Percentiles rank a stretch among this genome's conserved stretches.
Conservation (phyloP, 768 basidiomycete species). For the Lanmaoa pseudosensibilis region DNA sequence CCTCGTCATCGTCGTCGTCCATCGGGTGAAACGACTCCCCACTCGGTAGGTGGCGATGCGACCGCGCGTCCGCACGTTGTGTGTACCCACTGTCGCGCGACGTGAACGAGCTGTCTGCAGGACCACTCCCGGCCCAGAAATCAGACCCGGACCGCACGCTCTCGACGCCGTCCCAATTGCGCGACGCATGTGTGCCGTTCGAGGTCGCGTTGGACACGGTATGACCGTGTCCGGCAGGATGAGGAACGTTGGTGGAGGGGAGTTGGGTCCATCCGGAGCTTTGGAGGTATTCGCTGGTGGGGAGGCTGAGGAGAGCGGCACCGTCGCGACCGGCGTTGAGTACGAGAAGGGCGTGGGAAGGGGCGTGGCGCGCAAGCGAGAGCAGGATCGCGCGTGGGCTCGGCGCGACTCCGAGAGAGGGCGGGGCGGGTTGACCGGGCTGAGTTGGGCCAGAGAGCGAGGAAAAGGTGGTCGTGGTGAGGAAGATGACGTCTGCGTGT, state of each 20-base stretch:
- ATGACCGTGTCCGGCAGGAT: constrained; percentile 19
- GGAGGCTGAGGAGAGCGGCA: constrained; percentile 76
- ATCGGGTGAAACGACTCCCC: constrained; percentile 35
- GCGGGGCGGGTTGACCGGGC: constrained; percentile 30
- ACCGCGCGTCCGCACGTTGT: neutral
- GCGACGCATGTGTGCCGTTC: constrained; percentile 14
- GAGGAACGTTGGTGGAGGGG: constrained; percentile 1
- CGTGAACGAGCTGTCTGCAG: constrained; percentile 14
- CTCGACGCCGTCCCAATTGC: constrained; percentile 32
- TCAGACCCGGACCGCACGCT: constrained; percentile 69
- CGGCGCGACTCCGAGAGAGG: constrained; percentile 43
- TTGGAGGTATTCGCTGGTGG: constrained; percentile 85
- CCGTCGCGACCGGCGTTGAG: constrained; percentile 81
- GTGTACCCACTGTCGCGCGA: constrained; percentile 22
- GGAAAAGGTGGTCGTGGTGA: constrained; percentile 36
- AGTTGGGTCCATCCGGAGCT: constrained; percentile 68
- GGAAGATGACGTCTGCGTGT: constrained; percentile 79
- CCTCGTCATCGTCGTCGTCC: constrained; percentile 29
- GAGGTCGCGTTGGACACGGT: constrained; percentile 15
- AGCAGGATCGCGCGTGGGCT: constrained; percentile 78
- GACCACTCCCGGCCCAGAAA: constrained; percentile 59
- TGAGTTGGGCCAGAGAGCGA: constrained; percentile 3
- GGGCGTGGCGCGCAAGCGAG: constrained; percentile 63
- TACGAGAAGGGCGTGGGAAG: constrained; percentile 77
- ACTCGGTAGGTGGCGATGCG: constrained; percentile 19